Percentiles rank a stretch among this genome's conserved stretches.
Conservation (phyloP, 345 rosid genomes). For the Litchi chinensis region DNA sequence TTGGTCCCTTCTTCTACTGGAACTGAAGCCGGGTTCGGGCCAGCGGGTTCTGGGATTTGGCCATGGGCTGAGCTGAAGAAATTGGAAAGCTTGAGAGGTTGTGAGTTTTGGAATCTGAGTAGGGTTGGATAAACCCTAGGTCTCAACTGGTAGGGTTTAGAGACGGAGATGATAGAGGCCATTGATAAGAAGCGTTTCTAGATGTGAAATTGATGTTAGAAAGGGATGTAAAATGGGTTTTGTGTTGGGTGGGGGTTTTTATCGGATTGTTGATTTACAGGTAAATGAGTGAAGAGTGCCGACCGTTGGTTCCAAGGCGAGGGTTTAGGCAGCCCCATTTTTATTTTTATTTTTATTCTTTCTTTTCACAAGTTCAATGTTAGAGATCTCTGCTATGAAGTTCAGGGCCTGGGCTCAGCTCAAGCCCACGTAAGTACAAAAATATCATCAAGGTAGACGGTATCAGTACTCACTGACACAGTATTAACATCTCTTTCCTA, state of each 20-base stretch:
- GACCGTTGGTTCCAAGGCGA: background rate
- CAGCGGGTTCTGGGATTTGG: background rate
- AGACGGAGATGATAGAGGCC: constrained; percentile 47
- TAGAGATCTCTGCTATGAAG: no score
- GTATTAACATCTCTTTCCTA: no score
- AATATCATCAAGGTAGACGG: no score
- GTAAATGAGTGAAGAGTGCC: background rate
- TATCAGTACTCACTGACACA: no score
- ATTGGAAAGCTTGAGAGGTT: constrained; percentile 28
- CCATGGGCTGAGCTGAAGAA: constrained; percentile 49
- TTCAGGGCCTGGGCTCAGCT: no score
- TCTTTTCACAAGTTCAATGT: background rate
- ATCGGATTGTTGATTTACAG: background rate
- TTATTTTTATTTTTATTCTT: background rate
- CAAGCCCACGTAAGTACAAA: no score
- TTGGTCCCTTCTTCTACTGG: constrained; percentile 6
- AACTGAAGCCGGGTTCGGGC: constrained; percentile 19
- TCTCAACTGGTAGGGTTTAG: constrained; percentile 42
- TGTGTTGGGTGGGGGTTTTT: background rate
- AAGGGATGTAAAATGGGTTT: background rate
- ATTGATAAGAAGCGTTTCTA: constrained; percentile 21
- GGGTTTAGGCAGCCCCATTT: constrained; percentile 13
- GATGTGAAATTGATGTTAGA: background rate
- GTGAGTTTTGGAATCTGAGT: constrained; percentile 34
- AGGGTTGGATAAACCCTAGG: constrained; percentile 34